phyloP scores from a whole-genome alignment of 1,284 basidiomycete genomes.

The Somion occarium region DNA sequence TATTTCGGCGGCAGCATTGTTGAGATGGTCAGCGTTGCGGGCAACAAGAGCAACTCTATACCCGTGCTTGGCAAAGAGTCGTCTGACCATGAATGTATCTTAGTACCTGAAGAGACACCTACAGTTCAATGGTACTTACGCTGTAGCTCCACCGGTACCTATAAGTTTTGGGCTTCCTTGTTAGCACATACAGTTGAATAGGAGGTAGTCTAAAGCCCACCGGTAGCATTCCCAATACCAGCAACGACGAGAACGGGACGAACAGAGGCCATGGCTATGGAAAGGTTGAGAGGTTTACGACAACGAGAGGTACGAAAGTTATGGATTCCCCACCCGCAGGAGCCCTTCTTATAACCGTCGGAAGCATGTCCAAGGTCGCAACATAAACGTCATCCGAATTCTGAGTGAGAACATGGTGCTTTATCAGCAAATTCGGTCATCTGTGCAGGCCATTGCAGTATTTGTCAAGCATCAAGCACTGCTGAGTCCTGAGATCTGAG shows the following conservation, averaged over 20 bases:
- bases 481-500: no score
- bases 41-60: slow-evolving; percentile 69
- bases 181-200: not conserved
- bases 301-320: not conserved
- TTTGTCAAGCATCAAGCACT: no score
- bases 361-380: no score
- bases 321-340: no score
- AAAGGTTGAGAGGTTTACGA: no score
- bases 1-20: slow-evolving; percentile 51
- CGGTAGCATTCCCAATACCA: slow-evolving; percentile 47
- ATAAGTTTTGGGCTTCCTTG: not conserved
- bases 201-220: slow-evolving; percentile 20
- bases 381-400: no score
- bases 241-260: slow-evolving; percentile 45
- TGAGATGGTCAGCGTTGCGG: slow-evolving; percentile 48
- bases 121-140: slow-evolving; percentile 47
- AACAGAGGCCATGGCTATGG: slow-evolving; percentile 27
- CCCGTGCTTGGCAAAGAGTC: slow-evolving; percentile 58
- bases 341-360: no score
- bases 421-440: no score
- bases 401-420: no score
- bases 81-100: no score
- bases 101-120: no score
- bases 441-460: no score
- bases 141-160: slow-evolving; percentile 61